These are phyloP conservation scores for Arbutus unedo DNA, from an alignment of 148 eudicot species.

Conservation along the genomic window DNA sequence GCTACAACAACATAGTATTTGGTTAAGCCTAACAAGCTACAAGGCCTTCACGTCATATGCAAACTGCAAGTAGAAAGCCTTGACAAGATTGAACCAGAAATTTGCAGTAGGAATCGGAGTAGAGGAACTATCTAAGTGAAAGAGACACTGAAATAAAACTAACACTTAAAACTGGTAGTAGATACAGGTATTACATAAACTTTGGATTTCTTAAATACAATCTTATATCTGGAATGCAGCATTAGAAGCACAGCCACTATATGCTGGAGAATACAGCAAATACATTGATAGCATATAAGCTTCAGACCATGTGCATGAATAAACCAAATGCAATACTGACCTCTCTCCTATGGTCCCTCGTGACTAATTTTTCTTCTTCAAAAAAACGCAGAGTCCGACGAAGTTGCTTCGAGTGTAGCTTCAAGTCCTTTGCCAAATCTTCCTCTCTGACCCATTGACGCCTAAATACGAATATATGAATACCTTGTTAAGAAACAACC, in stretches of 20 bases:
- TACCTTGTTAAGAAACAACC: neutral
- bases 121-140: neutral
- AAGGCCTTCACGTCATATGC: too few species aligned
- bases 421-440: constrained; percentile 91
- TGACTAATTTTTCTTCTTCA: constrained; percentile 92
- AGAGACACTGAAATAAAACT: neutral
- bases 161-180: neutral
- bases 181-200: neutral
- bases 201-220: constrained; percentile 6
- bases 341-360: constrained; percentile 94
- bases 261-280: constrained; percentile 5
- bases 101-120: too few species aligned
- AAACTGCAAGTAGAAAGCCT: too few species aligned
- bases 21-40: too few species aligned
- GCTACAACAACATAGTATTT: too few species aligned
- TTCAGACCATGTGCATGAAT: neutral
- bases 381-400: constrained; percentile 89
- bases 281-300: neutral
- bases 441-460: constrained; percentile 98
- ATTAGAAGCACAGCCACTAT: neutral
- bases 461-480: constrained; percentile 28
- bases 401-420: constrained; percentile 89
- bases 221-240: neutral
- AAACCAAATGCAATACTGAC: constrained; percentile 31
- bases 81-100: too few species aligned